Percentiles rank a stretch among this genome's conserved stretches.
Conservation (phyloP, 805 yeast species). For the Metschnikowia rubicola region DNA sequence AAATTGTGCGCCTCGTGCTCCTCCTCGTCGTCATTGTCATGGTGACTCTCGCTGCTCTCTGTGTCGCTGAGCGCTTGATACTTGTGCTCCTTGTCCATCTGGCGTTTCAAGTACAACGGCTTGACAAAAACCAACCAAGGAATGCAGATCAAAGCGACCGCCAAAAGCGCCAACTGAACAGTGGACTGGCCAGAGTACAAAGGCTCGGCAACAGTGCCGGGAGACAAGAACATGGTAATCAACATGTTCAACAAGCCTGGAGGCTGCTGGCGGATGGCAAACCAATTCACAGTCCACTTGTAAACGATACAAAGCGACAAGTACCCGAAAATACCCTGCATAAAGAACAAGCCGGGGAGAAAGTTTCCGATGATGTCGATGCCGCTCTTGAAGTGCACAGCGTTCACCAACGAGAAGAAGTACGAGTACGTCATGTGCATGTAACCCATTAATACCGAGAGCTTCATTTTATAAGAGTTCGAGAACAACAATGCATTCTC, state of each 20-base stretch:
- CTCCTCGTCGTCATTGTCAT: constrained; percentile 50
- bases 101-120: constrained; percentile 67
- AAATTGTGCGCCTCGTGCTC: constrained; percentile 62
- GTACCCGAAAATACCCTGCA: constrained; percentile 96
- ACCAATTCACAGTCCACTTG: constrained; percentile 96
- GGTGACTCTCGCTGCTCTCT: constrained; percentile 26
- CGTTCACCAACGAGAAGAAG: constrained; percentile 80
- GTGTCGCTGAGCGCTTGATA: constrained; percentile 37
- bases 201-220: constrained; percentile 81
- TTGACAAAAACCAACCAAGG: constrained; percentile 87
- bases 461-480: constrained; percentile 96
- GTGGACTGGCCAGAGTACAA: constrained; percentile 75
- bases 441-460: constrained; percentile 92
- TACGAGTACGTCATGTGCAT: constrained; percentile 90
- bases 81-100: constrained; percentile 48
- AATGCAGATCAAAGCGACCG: constrained; percentile 82
- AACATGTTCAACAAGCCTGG: constrained; percentile 94
- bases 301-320: constrained; percentile 79
- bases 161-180: constrained; percentile 68
- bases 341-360: constrained; percentile 87
- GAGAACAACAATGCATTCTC: constrained; percentile 88
- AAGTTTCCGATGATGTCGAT: constrained; percentile 91
- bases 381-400: constrained; percentile 58
- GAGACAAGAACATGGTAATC: constrained; percentile 91
- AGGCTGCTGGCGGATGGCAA: constrained; percentile 68